Base-by-base conservation (phyloP, 768 basidiomycete species). In the Amyloporia xantha region DNA sequence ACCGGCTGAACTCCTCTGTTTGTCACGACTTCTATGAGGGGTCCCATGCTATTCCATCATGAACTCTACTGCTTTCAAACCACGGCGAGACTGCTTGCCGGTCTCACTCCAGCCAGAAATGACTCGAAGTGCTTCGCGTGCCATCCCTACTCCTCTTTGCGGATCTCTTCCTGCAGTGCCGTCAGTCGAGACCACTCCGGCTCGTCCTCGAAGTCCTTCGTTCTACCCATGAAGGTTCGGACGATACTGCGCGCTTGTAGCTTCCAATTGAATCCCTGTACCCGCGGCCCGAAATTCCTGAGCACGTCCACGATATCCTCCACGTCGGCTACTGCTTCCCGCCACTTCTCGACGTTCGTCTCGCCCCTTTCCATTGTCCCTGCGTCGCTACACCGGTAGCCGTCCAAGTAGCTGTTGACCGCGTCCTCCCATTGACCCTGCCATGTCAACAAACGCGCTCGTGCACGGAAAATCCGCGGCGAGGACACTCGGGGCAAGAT, bases 191-290 rank as follows among this genome's bases (percentile, higher is more conserved):
- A 63, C 84, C 88, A 97, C 69, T 91, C 92, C 3, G 82, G 76
- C 63, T 96, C 89, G 44, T 93, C 93, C 64, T 86, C 88, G 55
- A 93, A 97, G 50, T 71, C 89, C 65, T 73, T 83, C 51, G 89
- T 91, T 51, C 89, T 73, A 5, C 88, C 94, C 68, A 90, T 77
- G 67, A 97, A 98, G 44, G 84, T 86, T 67, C 94, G 74, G 51
- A 97, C 77, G 49, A 97, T 73, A 52, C 91, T 93, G 47, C 86
- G 76, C 38, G 82, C 90, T 67, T 95, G 91, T 58, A 88, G 76
- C 65, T 74, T 78, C 96, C 96, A 98, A 54, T 82, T 85, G 50
- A 62, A 65, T 47, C 71, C 68, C 46, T 64, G 74, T 33, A 76
- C 77, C 47, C 77, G 73, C 42, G 89, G 84, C 2, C 95, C 93